phyloP scores from a whole-genome alignment of 345 rosid species.

The Eucalyptus coolabah region DNA sequence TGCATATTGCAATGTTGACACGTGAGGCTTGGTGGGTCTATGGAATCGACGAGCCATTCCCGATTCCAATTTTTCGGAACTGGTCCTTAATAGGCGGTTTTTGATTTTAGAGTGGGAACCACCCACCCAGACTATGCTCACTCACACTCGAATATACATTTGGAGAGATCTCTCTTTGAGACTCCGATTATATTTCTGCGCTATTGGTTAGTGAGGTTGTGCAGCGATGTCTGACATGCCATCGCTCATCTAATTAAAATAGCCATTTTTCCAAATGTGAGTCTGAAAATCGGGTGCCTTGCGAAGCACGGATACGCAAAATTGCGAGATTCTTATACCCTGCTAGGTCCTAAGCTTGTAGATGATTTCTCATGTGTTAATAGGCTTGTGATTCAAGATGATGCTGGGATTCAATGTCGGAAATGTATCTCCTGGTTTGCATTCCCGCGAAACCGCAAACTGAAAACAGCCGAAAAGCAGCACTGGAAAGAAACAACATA shows the following conservation, averaged over 20 bases:
- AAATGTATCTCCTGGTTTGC: background rate
- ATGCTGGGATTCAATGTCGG: background rate
- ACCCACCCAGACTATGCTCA: too few species aligned
- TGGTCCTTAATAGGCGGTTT: accelerated
- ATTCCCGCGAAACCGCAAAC: background rate
- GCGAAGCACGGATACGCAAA: background rate
- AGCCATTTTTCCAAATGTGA: background rate
- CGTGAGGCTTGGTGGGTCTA: too few species aligned
- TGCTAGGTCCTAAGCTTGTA: background rate
- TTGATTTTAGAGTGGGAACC: accelerated
- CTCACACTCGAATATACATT: too few species aligned
- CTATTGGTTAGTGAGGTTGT: background rate
- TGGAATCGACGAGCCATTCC: accelerated
- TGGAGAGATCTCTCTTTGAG: background rate
- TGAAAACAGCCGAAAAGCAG: background rate
- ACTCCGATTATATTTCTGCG: background rate
- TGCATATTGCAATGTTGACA: too few species aligned
- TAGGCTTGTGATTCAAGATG: background rate
- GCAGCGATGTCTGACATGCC: background rate
- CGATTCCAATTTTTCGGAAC: too few species aligned
- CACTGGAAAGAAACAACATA: background rate
- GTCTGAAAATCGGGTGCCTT: background rate
- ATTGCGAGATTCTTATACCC: background rate
- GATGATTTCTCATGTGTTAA: background rate
- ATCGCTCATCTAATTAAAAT: background rate